Evolutionary conservation across 2,329 filamentous ascomycete species (phyloP), one percentile per base, ranked within the genome.

Genomic region (Colletotrichum trifolii): DNA sequence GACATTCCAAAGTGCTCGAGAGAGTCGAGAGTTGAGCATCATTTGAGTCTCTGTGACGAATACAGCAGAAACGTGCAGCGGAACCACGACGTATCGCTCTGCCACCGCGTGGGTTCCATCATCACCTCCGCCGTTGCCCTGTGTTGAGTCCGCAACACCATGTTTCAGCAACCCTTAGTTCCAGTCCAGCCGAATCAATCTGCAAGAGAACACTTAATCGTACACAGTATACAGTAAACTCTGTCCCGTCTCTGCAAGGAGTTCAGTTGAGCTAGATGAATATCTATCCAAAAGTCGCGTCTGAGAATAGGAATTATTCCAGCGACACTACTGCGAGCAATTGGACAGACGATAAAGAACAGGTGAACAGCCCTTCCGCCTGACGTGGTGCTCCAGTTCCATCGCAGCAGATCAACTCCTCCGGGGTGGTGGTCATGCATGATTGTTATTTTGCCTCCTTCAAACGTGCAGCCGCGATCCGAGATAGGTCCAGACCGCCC

Each of bases 201-300:
- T 25, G 42, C 42, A 8, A 43, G 40, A 9, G 12, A 12, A 42
- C 38, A 15, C 58, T 25, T 25, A 17, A 17, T 17, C 17, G 17
- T 17, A 25, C 25, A 25, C 58, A 33, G 33, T 47, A 47, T 17
- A 17, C 17, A 17, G 17, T 17, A 17, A 17, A 11, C 46, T 17
- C 54, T 46, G 39, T 25, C 43, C 58, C 53, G 11, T 48, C 43
- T 54, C 63, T 66, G 63, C 53, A 66, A 57, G 63, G 63, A 66
- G 53, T 39, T 63, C 42, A 48, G 63, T 53, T n/a, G 47, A 62
- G 58, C 58, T 58, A 66, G 63, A 66, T 66, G 63, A 66, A 25
- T 4, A 25, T 25, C 25, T 25, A 4, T 25, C 4, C 25, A 25
- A 25, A 25, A 25, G 25, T 25, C 25, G 25, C 25, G 25, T 25